These are phyloP conservation scores for Meyerozyma athensensis DNA, from an alignment of 1,139 yeast species.

Conservation along the genomic window DNA sequence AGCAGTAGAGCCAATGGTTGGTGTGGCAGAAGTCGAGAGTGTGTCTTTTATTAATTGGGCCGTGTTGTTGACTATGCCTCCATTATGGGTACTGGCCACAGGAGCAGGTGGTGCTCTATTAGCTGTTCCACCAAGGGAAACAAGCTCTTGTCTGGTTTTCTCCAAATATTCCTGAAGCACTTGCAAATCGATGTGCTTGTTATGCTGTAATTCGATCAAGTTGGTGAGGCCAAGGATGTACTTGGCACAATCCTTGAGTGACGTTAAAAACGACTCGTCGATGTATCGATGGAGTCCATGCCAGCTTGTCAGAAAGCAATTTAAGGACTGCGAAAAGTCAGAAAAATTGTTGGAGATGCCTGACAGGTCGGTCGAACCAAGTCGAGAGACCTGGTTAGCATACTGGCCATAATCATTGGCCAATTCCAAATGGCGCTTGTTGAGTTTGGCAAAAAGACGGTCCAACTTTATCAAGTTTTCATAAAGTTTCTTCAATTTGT, in stretches of 20 bases:
- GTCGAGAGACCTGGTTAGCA: conserved; percentile 50
- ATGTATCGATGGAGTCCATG: conserved; percentile 48
- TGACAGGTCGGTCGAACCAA: conserved; percentile 3
- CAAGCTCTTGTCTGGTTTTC: conserved; percentile 66
- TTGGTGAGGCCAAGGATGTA: conserved; percentile 73
- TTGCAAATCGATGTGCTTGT: conserved; percentile 86
- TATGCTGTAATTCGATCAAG: conserved; percentile 79
- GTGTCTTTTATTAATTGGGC: conserved; percentile 46
- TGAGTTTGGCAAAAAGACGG: conserved; percentile 66
- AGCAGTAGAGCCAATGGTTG: conserved; percentile 37
- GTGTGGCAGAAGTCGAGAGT: conserved; percentile 40
- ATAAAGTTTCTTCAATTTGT: conserved; percentile 75
- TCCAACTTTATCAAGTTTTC: conserved; percentile 79
- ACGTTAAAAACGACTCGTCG: conserved; percentile 78
- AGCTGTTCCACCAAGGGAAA: conserved; percentile 51
- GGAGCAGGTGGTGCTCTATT: conserved; percentile 31
- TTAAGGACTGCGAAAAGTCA: conserved; percentile 41
- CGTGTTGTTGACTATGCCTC: conserved; percentile 40
- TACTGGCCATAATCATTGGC: conserved; percentile 70
- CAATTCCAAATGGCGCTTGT: conserved; percentile 69
- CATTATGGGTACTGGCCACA: conserved; percentile 19
- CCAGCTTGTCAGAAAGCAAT: conserved; percentile 47
- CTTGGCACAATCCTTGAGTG: conserved; percentile 83
- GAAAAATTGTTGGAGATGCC: conserved; percentile 27
- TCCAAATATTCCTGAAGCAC: conserved; percentile 74